Base-by-base conservation (phyloP, 192 early-diverging fungal genomes). In the Backusella tarrabulga region DNA sequence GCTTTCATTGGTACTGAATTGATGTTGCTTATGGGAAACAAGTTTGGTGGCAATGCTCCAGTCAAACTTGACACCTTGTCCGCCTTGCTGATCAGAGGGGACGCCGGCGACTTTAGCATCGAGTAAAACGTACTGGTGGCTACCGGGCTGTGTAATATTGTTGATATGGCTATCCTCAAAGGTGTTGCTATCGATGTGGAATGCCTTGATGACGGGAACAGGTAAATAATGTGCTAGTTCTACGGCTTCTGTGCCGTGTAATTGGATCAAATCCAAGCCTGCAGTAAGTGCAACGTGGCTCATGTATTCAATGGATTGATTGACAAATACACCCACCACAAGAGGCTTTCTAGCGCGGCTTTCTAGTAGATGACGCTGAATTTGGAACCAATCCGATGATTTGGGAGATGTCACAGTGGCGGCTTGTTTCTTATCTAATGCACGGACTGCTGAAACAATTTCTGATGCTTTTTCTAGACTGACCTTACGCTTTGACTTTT, bases 291-390 rank as follows among this genome's bases (percentile, higher is more conserved):
- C 91, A 7, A 92, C 87, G 1, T 81, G 75, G 32, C 89, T 88
- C 73, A 99, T 96, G 71, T 95, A 82, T 60, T 92, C 93, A 26
- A 94, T 74, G 1, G 90, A 75, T 54, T 97, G 95, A 80, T 97
- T 94, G 76, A 90, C 89, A 82, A 99, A 99, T 11, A 99, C 97
- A 6, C 98, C 98, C 1, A 97, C 95, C 17, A 97, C 81, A 68
- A 96, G 84, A 23, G 98, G 98, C 54, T 87, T 88, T 83, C 86
- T 56, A 74, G 82, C 52, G 34, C 80, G 68, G 26, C 79, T 70
- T 71, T 85, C 83, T 29, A 89, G 66, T 68, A 85, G 71, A 42
- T 29, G 40, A 15, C 83, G 78, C n/a, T 89, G 85, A 52, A 85
- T 79, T 26, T 80, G 72, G 78, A 90, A 87, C 90, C 84, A 84